phyloP scores from a whole-genome alignment of 768 basidiomycete species.

The Lanmaoa rubissima region DNA sequence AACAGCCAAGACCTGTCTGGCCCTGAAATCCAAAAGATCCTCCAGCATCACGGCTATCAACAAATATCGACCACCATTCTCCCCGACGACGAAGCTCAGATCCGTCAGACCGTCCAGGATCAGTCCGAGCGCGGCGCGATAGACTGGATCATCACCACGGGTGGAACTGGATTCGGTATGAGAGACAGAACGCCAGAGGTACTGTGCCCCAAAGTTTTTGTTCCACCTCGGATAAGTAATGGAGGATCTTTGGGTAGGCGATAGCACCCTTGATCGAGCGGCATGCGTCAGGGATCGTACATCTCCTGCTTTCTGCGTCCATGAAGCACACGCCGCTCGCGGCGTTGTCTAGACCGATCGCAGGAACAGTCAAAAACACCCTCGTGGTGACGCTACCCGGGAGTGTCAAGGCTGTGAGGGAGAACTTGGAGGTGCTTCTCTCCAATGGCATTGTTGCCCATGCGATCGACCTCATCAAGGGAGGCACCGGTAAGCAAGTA shows the following conservation, averaged over 20 bases:
- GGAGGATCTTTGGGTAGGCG: conserved; percentile 38
- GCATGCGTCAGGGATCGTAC: conserved; percentile 67
- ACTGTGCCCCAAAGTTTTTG: neutral
- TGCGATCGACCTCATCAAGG: conserved; percentile 69
- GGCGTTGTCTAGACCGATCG: conserved; percentile 79
- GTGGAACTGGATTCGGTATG: conserved; percentile 84
- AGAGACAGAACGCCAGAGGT: conserved; percentile 87
- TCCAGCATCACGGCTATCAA: conserved; percentile 39
- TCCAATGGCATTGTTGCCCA: conserved; percentile 58
- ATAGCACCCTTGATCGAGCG: conserved; percentile 64
- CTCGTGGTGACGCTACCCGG: conserved; percentile 83
- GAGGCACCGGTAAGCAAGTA: conserved; percentile 59
- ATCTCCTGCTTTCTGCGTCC: conserved; percentile 67
- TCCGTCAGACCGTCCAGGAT: conserved; percentile 45
- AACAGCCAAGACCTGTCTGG: conserved; percentile 61
- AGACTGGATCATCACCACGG: conserved; percentile 79
- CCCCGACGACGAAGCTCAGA: conserved; percentile 59
- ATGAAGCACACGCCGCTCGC: conserved; percentile 75
- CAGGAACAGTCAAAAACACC: conserved; percentile 64
- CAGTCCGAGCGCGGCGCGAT: conserved; percentile 47
- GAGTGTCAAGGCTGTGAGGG: conserved; percentile 80
- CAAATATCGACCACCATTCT: conserved; percentile 48
- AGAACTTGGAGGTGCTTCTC: conserved; percentile 67
- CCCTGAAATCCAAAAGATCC: conserved; percentile 54
- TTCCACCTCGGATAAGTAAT: neutral